Percentiles rank a stretch among this genome's conserved stretches.
phyloP scores from a whole-genome alignment of 2,329 filamentous ascomycete species.

The Balansia obtecta region DNA sequence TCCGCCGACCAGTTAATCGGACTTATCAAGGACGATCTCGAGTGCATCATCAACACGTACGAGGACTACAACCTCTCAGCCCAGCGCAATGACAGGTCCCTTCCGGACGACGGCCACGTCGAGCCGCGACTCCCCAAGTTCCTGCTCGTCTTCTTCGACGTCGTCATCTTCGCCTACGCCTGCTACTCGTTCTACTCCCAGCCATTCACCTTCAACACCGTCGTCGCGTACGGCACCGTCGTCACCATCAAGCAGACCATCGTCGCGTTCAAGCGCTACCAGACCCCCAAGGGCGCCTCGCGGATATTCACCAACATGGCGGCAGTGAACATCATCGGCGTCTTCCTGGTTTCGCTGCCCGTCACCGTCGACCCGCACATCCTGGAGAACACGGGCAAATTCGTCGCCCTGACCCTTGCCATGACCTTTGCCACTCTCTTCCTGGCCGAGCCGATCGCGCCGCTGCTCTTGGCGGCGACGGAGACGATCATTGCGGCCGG shows the following conservation, averaged over 20 bases:
- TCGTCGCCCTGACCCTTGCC: slow-evolving; percentile 10
- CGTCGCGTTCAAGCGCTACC: slow-evolving; percentile 11
- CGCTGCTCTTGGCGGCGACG: slow-evolving; percentile 8
- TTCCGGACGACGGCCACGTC: slow-evolving; percentile 6
- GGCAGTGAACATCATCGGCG: slow-evolving; percentile 11
- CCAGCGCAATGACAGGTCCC: not conserved
- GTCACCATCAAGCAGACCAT: slow-evolving; percentile 12
- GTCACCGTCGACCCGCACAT: slow-evolving; percentile 9
- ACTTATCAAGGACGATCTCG: slow-evolving; percentile 11
- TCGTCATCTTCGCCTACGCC: slow-evolving; percentile 11
- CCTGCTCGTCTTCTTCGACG: slow-evolving; percentile 9
- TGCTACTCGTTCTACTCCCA: slow-evolving; percentile 12
- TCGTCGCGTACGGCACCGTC: slow-evolving; percentile 11
- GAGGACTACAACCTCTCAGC: slow-evolving; percentile 9
- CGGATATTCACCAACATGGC: slow-evolving; percentile 13
- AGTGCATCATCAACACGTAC: slow-evolving; percentile 10
- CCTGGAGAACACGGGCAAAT: slow-evolving; percentile 7
- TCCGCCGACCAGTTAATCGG: slow-evolving; percentile 11
- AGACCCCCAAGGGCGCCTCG: slow-evolving; percentile 10
- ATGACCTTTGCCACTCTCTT: slow-evolving; percentile 12
- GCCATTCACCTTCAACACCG: slow-evolving; percentile 12
- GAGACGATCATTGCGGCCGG: slow-evolving; percentile 4
- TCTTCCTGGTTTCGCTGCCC: slow-evolving; percentile 11
- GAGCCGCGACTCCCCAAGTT: slow-evolving; percentile 11
- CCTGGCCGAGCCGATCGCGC: slow-evolving; percentile 11